phyloP scores from a whole-genome alignment of 2,329 filamentous ascomycete species.

The Colletotrichum spinosum region DNA sequence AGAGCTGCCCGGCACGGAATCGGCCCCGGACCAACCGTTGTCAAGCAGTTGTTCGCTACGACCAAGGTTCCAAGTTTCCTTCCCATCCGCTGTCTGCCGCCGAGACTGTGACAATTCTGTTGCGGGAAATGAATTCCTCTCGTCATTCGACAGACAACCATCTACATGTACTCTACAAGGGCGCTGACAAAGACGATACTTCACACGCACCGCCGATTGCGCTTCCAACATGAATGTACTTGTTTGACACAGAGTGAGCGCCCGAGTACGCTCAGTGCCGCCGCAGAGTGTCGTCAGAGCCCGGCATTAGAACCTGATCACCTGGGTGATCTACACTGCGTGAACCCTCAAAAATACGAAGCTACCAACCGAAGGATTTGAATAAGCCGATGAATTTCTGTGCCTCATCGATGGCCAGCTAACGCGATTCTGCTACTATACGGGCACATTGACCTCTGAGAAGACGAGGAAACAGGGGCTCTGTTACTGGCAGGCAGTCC shows the following conservation, averaged over 20 bases:
- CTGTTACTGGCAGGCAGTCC: no score
- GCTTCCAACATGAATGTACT: neutral
- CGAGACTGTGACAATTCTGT: conserved; percentile 17
- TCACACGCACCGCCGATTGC: neutral
- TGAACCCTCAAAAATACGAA: no score
- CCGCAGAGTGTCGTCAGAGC: conserved; percentile 8
- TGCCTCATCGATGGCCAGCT: no score
- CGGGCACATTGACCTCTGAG: neutral
- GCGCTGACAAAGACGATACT: conserved; percentile 10
- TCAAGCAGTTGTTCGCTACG: conserved; percentile 26
- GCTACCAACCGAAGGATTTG: no score
- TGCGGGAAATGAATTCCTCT: conserved; percentile 27
- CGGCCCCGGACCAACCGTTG: conserved; percentile 21
- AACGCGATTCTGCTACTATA: no score
- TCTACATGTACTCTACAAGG: no score
- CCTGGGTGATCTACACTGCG: no score
- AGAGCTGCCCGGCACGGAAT: conserved; percentile 25
- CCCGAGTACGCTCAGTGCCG: neutral
- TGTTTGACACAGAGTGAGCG: neutral
- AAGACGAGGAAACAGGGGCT: no score
- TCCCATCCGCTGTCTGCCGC: conserved; percentile 20
- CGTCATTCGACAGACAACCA: neutral
- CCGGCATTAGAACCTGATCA: conserved; percentile 2
- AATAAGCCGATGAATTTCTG: no score
- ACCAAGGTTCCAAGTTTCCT: conserved; percentile 26